These are phyloP conservation scores for Glutinoglossum americanum DNA, from an alignment of 495 filamentous ascomycete species.

Conservation along the genomic window DNA sequence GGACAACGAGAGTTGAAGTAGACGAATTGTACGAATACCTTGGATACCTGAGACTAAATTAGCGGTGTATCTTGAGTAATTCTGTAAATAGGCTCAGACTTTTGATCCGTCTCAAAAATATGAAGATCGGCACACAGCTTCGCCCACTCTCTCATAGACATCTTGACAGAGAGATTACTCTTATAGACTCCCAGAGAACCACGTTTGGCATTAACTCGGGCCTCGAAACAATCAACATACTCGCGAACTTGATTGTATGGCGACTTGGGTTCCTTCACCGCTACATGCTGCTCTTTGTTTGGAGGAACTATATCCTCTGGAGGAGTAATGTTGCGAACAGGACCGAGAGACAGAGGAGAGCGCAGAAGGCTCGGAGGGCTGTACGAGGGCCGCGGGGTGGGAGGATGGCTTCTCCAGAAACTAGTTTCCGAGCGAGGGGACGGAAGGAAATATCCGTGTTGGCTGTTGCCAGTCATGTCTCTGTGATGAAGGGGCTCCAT, in stretches of 20 bases:
- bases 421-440: not conserved
- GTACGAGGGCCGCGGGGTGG: not conserved
- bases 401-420: not conserved
- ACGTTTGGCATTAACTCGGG: not conserved
- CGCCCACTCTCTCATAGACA: not conserved
- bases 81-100: not conserved
- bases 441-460: not conserved
- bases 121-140: not conserved
- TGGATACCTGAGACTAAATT: not conserved
- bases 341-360: not conserved
- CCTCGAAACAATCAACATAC: not conserved
- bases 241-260: not conserved
- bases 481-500: not conserved
- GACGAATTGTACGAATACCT: not conserved
- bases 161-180: not conserved
- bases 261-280: not conserved
- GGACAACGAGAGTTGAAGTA: not conserved
- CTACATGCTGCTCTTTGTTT: not conserved
- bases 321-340: not conserved
- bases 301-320: not conserved
- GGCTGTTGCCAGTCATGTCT: not conserved
- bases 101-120: not conserved
- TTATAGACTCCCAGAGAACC: constrained; percentile 1
- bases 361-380: not conserved
- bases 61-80: not conserved